Evolutionary conservation across 2,329 filamentous ascomycete genomes (phyloP).

Genomic region (Trichoderma cornu-damae): DNA sequence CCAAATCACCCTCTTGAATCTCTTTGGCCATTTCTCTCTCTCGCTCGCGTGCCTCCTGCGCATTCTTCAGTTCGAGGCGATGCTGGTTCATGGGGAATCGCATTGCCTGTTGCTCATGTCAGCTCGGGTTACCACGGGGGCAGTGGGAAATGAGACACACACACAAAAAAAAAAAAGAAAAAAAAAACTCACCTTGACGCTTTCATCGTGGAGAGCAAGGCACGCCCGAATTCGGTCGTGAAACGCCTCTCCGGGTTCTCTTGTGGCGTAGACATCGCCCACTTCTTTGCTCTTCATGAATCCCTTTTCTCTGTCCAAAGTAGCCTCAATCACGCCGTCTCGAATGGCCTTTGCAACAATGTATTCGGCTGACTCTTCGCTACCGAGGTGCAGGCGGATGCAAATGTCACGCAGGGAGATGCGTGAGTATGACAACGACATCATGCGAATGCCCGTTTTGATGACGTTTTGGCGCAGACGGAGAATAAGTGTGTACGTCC

Average conservation of each 20-base stretch:
- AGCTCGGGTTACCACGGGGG: not conserved
- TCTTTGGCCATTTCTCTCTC: constrained; percentile 98
- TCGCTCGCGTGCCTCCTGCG: constrained; percentile 93
- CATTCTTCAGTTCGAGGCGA: constrained; percentile 92
- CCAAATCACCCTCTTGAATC: constrained; percentile 94
- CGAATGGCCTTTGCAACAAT: constrained; percentile 98
- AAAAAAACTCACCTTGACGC: constrained; percentile 70
- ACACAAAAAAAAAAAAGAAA: not conserved
- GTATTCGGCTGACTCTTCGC: constrained; percentile 96
- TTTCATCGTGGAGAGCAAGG: constrained; percentile 89
- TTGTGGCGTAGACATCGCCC: constrained; percentile 91
- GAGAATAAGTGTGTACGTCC: constrained; percentile 91
- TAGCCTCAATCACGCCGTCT: constrained; percentile 94
- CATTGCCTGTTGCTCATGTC: constrained; percentile 65
- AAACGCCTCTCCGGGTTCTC: constrained; percentile 94
- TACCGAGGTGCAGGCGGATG: constrained; percentile 86
- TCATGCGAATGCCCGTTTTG: constrained; percentile 98
- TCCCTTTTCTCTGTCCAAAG: constrained; percentile 85
- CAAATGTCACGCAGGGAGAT: constrained; percentile 97
- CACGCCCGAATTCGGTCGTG: constrained; percentile 94
- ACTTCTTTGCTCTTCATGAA: constrained; percentile 99
- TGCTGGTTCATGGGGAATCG: constrained; percentile 99
- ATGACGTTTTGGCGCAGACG: constrained; percentile 97
- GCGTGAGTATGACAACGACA: constrained; percentile 94
- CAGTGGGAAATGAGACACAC: not conserved